Evolutionary conservation across 495 filamentous ascomycete genomes (phyloP).

Genomic region (Penicillium coffeae): DNA sequence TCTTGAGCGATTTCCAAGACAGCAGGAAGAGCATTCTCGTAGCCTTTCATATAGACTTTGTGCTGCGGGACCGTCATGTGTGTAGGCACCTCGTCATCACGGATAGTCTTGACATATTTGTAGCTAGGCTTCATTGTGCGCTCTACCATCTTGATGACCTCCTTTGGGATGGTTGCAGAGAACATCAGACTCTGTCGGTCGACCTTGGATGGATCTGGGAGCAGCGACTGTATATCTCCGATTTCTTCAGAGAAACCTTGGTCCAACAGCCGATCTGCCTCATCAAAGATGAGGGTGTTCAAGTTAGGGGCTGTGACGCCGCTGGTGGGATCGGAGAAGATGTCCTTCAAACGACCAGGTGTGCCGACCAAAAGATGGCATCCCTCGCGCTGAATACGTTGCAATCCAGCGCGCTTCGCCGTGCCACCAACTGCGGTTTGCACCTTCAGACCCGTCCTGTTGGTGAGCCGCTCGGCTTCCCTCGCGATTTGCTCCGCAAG

Average conservation of each 20-base stretch:
- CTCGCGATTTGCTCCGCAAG: constrained; percentile 89
- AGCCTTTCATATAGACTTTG: constrained; percentile 56
- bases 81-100: constrained; percentile 73
- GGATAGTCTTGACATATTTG: constrained; percentile 78
- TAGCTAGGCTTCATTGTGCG: constrained; percentile 67
- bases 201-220: constrained; percentile 58
- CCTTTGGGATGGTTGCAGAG: constrained; percentile 83
- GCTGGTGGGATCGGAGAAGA: constrained; percentile 64
- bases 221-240: constrained; percentile 56
- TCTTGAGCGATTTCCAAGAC: constrained; percentile 69
- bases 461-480: constrained; percentile 71
- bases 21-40: constrained; percentile 74
- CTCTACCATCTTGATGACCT: constrained; percentile 76
- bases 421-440: constrained; percentile 90
- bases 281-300: constrained; percentile 81
- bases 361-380: constrained; percentile 91
- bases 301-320: constrained; percentile 70
- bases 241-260: constrained; percentile 83
- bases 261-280: constrained; percentile 90
- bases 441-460: constrained; percentile 64
- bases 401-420: constrained; percentile 60
- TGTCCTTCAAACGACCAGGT: constrained; percentile 82
- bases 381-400: constrained; percentile 61
- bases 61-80: constrained; percentile 81
- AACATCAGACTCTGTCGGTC: constrained; percentile 88